Conservation (phyloP, 2,329 filamentous ascomycete genomes). For the Ceratocystis cacaofunesta region DNA sequence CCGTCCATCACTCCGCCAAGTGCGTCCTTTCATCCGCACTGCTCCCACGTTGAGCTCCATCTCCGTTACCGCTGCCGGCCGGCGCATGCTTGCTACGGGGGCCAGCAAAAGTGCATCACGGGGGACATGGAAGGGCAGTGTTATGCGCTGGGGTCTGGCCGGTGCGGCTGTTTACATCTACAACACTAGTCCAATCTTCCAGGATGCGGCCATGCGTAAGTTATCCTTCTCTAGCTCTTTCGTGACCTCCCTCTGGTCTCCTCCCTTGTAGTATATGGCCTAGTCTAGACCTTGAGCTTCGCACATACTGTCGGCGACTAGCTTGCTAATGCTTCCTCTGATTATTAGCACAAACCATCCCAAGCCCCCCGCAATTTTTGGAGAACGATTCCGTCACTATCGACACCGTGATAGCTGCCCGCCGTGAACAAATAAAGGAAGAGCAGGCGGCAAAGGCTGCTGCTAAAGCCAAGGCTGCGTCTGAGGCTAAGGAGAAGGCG, state of each 20-base stretch:
- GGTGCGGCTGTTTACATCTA: slow-evolving; percentile 78
- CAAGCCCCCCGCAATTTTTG: slow-evolving; percentile 29
- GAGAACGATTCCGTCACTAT: slow-evolving; percentile 48
- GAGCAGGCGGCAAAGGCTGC: slow-evolving; percentile 22
- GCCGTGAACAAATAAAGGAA: slow-evolving; percentile 35
- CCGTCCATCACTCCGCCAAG: slow-evolving; percentile 16
- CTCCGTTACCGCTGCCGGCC: slow-evolving; percentile 20
- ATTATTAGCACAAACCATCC: slow-evolving; percentile 11
- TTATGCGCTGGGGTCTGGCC: slow-evolving; percentile 60
- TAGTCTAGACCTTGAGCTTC: background rate
- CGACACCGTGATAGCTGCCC: slow-evolving; percentile 51
- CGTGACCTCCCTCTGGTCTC: too few species aligned
- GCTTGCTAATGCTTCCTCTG: background rate
- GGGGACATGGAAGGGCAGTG: slow-evolving; percentile 67
- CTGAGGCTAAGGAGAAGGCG: slow-evolving; percentile 19
- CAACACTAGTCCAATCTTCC: slow-evolving; percentile 76
- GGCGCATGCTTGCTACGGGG: slow-evolving; percentile 35
- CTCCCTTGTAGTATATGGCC: too few species aligned
- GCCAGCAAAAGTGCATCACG: slow-evolving; percentile 42
- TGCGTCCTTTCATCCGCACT: slow-evolving; percentile 10
- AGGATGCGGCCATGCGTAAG: slow-evolving; percentile 60
- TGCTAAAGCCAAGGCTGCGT: slow-evolving; percentile 21
- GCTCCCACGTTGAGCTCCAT: background rate
- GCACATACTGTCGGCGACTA: background rate
- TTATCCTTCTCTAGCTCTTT: background rate